Evolutionary conservation across 176 grass and related monocot genomes (phyloP).

Genomic region (Triticum dicoccoides): DNA sequence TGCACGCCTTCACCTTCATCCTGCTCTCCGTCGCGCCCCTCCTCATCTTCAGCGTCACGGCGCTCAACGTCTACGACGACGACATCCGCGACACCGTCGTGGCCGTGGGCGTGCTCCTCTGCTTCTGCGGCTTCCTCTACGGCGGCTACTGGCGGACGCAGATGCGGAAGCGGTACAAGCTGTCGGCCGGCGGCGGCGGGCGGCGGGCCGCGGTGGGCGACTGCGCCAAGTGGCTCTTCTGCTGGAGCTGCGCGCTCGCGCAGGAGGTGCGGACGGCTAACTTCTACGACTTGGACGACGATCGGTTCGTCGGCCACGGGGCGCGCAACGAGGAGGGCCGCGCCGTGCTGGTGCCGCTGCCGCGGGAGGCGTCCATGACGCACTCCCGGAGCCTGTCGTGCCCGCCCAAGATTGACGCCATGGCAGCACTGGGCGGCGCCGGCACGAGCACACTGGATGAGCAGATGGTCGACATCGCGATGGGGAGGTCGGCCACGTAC

Average conservation of each 20-base stretch:
- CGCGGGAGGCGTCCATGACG: conserved; percentile 45
- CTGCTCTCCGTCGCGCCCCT: conserved; percentile 66
- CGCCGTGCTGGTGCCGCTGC: conserved; percentile 64
- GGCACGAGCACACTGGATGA: not conserved
- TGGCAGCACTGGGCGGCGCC: not conserved
- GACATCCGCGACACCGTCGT: conserved; percentile 47
- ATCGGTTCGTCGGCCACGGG: conserved; percentile 37
- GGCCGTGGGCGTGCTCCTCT: conserved; percentile 46
- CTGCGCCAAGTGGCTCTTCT: conserved; percentile 81
- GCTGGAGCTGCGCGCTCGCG: conserved; percentile 82
- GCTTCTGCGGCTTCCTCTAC: conserved; percentile 74
- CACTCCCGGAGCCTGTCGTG: conserved; percentile 58
- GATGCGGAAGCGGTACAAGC: conserved; percentile 90
- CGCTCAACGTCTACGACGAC: conserved; percentile 67
- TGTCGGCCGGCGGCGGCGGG: conserved; percentile 30
- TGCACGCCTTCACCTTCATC: conserved; percentile 81
- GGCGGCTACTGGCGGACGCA: conserved; percentile 88
- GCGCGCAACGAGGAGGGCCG: conserved; percentile 44
- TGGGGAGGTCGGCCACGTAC: conserved; percentile 56
- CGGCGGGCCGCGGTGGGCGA: conserved; percentile 42
- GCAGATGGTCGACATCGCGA: conserved; percentile 17
- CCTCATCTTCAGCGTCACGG: conserved; percentile 69
- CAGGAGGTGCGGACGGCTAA: conserved; percentile 93
- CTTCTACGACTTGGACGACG: conserved; percentile 85
- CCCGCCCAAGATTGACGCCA: conserved; percentile 53